Conservation (phyloP, 179 eudicot genomes). For the Drosera spatulata region DNA sequence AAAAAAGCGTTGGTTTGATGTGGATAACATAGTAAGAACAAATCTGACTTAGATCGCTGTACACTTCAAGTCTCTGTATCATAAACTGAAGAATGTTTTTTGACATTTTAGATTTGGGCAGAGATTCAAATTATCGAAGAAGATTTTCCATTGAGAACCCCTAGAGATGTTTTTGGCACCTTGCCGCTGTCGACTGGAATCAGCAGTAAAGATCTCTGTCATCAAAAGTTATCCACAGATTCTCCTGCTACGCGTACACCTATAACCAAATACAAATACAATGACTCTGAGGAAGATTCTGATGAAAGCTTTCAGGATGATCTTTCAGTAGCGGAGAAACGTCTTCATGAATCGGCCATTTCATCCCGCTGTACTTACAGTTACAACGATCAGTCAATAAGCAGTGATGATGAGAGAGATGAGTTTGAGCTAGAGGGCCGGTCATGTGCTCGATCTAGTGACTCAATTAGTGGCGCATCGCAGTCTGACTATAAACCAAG, state of each 20-base stretch:
- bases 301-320: conserved; percentile 58
- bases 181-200: conserved; percentile 47
- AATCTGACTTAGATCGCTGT: conserved; percentile 3
- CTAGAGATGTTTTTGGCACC: conserved; percentile 71
- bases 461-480: conserved; percentile 15
- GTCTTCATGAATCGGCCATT: conserved; percentile 57
- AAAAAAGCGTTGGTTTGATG: conserved; percentile 71
- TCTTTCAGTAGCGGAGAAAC: conserved; percentile 63
- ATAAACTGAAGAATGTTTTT: conserved; percentile 10
- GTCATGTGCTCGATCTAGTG: conserved; percentile 22
- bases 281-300: conserved; percentile 68
- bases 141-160: conserved; percentile 75
- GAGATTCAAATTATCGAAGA: conserved; percentile 80
- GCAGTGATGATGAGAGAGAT: conserved; percentile 66
- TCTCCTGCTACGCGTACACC: conserved; percentile 15
- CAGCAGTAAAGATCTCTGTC: conserved; percentile 14
- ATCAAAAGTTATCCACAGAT: conserved; percentile 12
- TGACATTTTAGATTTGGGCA: conserved; percentile 49
- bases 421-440: conserved; percentile 19
- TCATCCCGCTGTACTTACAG: conserved; percentile 30
- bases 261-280: conserved; percentile 21
- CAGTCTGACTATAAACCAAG: conserved; percentile 18
- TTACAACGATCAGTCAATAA: conserved; percentile 28
- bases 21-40: conserved; percentile 70
- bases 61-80: conserved; percentile 5